These are phyloP conservation scores for Suillus sp. DNA, from an alignment of 768 basidiomycete genomes.

Conservation along the genomic window DNA sequence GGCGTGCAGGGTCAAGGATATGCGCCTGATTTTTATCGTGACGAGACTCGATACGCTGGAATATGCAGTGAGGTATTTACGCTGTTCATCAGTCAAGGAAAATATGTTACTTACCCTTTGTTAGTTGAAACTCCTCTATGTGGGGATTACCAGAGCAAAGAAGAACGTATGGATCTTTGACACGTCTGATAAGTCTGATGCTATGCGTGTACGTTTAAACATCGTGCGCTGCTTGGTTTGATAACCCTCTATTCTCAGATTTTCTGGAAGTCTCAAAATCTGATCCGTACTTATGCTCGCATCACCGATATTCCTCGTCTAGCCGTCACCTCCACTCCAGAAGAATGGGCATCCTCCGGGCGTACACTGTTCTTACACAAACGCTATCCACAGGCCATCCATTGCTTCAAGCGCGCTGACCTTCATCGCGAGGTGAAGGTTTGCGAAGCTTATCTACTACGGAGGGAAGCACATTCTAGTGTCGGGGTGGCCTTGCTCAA, in stretches of 20 bases:
- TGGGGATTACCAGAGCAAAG: slow-evolving; percentile 68
- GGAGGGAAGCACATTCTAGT: slow-evolving; percentile 47
- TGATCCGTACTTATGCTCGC: slow-evolving; percentile 50
- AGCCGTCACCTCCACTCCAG: slow-evolving; percentile 51
- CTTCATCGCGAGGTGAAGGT: slow-evolving; percentile 46
- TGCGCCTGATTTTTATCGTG: slow-evolving; percentile 46
- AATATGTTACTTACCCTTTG: background rate
- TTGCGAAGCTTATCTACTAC: slow-evolving; percentile 54
- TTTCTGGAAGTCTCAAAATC: slow-evolving; percentile 50
- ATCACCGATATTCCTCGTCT: slow-evolving; percentile 52
- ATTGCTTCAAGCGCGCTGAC: slow-evolving; percentile 53
- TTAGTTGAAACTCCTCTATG: slow-evolving; percentile 69
- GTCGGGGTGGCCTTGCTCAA: slow-evolving; percentile 27
- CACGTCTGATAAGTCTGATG: slow-evolving; percentile 52
- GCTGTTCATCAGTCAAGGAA: background rate
- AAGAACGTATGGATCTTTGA: slow-evolving; percentile 75
- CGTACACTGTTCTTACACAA: slow-evolving; percentile 39
- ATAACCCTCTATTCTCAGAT: slow-evolving; percentile 35
- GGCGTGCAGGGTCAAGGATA: slow-evolving; percentile 31
- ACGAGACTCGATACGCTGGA: slow-evolving; percentile 50
- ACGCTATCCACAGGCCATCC: slow-evolving; percentile 48
- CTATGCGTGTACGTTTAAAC: slow-evolving; percentile 51
- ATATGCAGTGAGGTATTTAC: slow-evolving; percentile 57
- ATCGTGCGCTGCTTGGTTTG: background rate
- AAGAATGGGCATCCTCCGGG: slow-evolving; percentile 46